Evolutionary conservation across 2,329 filamentous ascomycete species (phyloP), one percentile per base, ranked within the genome.

Genomic region (Pseudogymnoascus sp.): DNA sequence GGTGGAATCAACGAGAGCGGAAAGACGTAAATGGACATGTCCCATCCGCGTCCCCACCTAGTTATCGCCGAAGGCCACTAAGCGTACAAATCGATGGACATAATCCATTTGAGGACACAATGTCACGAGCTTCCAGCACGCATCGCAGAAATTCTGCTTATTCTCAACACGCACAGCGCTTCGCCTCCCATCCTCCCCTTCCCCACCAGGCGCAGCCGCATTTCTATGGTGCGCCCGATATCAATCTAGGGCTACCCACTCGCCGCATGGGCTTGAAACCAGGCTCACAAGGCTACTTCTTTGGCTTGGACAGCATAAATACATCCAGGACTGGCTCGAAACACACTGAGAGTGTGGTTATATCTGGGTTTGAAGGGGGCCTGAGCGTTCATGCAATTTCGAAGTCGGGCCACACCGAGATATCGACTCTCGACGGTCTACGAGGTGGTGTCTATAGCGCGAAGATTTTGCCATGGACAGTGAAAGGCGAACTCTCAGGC

Each of bases 341-440:
- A 60, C 11, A 63, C 11, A 71, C 77, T 61, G 82, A 89, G 69
- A 87, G 88, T 72, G 84, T 90, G 25, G 78, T 92, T 49, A 75
- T 96, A 4, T 83, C 91, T 7, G 92, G 92, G 1, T 91, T 87
- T 67, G 89, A 96, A 72, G 90, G 91, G 42, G 87, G 87, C 1
- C 72, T 97, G 59, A 88, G 93, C 66, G 82, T 96, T 14, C 87
- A 90, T 67, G 80, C 84, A 19, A 82, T 95, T 30, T 84, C 86
- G 45, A 90, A 88, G 70, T 85, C 86, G 65, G 89, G 88, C 58
- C 74, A 91, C 61, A 88, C 91, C 62, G 80, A 84, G 22, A 76
- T 91, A 30, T 87, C 87, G 19, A 84, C 84, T 62, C 76, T 97
- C 58, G 87, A 88, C 70, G 91, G 90, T 4, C 78, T 97, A 28